A percentile compares a stretch with the other conserved stretches of the same genome.
Conservation (phyloP, 345 rosid genomes). For the Eucalyptus curtisii region DNA sequence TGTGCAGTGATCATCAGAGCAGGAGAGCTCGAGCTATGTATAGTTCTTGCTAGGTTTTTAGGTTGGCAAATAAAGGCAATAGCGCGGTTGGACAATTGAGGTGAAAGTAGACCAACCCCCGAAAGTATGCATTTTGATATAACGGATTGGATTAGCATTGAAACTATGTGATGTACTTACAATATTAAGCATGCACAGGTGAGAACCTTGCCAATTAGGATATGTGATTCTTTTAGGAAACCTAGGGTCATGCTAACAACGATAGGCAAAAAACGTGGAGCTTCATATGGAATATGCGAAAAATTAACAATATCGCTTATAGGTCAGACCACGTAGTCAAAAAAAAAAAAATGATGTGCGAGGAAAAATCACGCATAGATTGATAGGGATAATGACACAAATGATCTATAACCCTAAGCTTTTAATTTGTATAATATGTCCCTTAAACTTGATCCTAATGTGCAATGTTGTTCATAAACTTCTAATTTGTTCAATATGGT, state of each 20-base stretch:
- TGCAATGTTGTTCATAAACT: no score
- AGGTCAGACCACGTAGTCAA: rapidly evolving
- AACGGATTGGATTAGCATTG: not conserved
- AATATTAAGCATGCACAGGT: not conserved
- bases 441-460: no score
- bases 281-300: not conserved
- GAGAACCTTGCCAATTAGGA: not conserved
- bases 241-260: not conserved
- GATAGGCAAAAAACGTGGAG: not conserved
- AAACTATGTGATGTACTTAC: not conserved
- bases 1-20: not conserved
- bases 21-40: not conserved
- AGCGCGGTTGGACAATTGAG: not conserved
- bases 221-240: not conserved
- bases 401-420: no score
- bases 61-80: not conserved
- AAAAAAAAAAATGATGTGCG: rapidly evolving
- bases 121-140: not conserved
- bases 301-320: not conserved
- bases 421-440: no score
- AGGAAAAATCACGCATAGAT: no score
- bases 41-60: not conserved
- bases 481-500: no score
- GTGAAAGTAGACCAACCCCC: not conserved
- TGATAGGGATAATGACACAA: no score